Conservation (phyloP, 768 basidiomycete genomes). For the Coprinellus aureogranulatus region DNA sequence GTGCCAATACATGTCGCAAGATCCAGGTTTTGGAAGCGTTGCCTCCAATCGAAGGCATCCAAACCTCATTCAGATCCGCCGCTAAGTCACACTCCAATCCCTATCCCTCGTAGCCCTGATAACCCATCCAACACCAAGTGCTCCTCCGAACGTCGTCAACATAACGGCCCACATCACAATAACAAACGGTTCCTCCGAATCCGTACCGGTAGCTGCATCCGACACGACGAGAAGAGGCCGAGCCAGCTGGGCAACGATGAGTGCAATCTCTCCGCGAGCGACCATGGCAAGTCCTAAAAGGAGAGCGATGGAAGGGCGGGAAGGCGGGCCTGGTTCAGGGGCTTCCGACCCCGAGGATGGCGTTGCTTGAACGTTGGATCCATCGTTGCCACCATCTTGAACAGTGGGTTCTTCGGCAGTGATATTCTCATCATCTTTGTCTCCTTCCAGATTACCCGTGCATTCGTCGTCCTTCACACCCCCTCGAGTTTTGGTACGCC, state of each 20-base stretch:
- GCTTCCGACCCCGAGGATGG: background rate
- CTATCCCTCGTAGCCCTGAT: constrained; percentile 15
- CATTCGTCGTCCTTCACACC: background rate
- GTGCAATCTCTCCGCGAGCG: constrained; percentile 66
- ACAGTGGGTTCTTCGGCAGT: background rate
- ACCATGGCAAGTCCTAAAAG: constrained; percentile 61
- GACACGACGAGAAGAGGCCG: constrained; percentile 25
- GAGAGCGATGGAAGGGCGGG: constrained; percentile 25
- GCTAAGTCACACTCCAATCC: background rate
- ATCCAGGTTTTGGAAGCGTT: no score
- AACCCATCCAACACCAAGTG: constrained; percentile 29
- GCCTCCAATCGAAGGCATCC: no score
- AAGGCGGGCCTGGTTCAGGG: constrained; percentile 4
- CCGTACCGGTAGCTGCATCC: background rate
- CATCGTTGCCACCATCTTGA: no score
- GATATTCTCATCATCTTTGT: background rate
- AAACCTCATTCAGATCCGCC: no score
- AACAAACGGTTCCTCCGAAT: constrained; percentile 43
- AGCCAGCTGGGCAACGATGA: constrained; percentile 54
- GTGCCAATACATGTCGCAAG: no score
- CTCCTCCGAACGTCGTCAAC: constrained; percentile 52
- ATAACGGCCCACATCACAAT: constrained; percentile 59
- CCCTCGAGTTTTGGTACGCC: background rate
- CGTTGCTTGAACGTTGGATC: no score
- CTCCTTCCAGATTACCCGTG: background rate